These are phyloP conservation scores for Agrocybe chaxingu DNA, from an alignment of 768 basidiomycete genomes.

Conservation along the genomic window DNA sequence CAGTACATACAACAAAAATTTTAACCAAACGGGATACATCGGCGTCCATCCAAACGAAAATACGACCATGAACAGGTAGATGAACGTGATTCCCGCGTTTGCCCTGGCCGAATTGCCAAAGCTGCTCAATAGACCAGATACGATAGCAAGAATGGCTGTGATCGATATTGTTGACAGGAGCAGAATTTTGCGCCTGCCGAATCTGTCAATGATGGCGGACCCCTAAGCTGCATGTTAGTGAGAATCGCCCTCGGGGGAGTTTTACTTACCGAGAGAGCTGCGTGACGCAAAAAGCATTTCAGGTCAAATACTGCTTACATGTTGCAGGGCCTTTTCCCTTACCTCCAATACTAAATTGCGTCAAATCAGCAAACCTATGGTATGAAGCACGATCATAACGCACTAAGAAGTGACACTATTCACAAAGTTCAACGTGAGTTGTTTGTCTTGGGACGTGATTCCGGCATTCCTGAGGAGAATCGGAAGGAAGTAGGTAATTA, in stretches of 20 bases:
- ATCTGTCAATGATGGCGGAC: slow-evolving; percentile 43
- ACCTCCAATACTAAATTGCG: slow-evolving; percentile 31
- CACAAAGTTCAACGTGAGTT: slow-evolving; percentile 46
- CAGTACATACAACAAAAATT: background rate
- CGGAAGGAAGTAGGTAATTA: slow-evolving; percentile 49
- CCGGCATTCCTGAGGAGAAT: slow-evolving; percentile 45
- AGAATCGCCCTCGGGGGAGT: background rate
- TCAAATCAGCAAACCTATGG: background rate
- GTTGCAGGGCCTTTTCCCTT: slow-evolving; percentile 6
- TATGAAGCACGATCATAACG: slow-evolving; percentile 9
- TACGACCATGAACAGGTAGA: slow-evolving; percentile 48
- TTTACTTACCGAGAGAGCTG: slow-evolving; percentile 26
- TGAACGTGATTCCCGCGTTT: slow-evolving; percentile 51
- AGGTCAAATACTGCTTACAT: background rate
- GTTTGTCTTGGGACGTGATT: slow-evolving; percentile 36
- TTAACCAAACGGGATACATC: slow-evolving; percentile 26
- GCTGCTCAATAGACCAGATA: slow-evolving; percentile 41
- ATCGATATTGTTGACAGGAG: slow-evolving; percentile 35
- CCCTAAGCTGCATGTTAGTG: slow-evolving; percentile 25
- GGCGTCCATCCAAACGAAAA: slow-evolving; percentile 58
- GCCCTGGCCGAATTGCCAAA: slow-evolving; percentile 31
- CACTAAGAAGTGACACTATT: slow-evolving; percentile 50
- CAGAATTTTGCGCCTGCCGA: slow-evolving; percentile 44
- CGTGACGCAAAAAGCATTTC: slow-evolving; percentile 1
- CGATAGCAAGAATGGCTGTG: slow-evolving; percentile 39